Base-by-base conservation (phyloP, 768 basidiomycete genomes). In the Sarcomyxa edulis region DNA sequence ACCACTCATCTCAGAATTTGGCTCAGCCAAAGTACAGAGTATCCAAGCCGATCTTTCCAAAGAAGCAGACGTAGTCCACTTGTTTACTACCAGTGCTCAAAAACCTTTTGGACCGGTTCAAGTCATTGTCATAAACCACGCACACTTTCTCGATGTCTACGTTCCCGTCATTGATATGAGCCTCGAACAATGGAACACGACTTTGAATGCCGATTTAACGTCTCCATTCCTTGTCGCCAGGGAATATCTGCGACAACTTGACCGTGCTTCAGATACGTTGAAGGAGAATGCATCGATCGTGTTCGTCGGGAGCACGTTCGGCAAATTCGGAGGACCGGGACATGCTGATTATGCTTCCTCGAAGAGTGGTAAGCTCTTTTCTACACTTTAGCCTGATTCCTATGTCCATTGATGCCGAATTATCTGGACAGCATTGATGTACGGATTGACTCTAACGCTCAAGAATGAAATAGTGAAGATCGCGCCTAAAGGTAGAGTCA, bases 401-500 rank as follows among this genome's bases (percentile, higher is more conserved):
- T n/a, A n/a, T n/a, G n/a, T n/a, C n/a, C 4, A 35, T n/a, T 7
- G 2, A 19, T 16, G 4, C 36, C 29, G 10, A 25, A 12, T n/a
- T 8, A 5, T 44, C 5, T 21, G 32, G 22, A n/a, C 15, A 82
- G 82, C 74, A 5, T 68, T 84, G 64, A 84, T 84, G 83, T 80
- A 83, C 44, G 86, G 84, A 1, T 51, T 87, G 24, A 74, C 73
- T 3, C 58, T 79, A 48, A 66, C 76, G 4, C 65, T 87, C 47
- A 87, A 88, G 61, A 88, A 87, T 54, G 84, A 89, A 59, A 85
- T 87, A 38, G 84, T 89, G 31, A 75, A 76, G 57, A 73, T 86
- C 42, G 83, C 84, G 0, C 80, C 83, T 0, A 67, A 57, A 39
- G 86, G 73, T 0, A 66, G 84, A n/a, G 83, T 86, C 3, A 87